Conservation (phyloP, 2,329 filamentous ascomycete species). For the Diplodia mutila region DNA sequence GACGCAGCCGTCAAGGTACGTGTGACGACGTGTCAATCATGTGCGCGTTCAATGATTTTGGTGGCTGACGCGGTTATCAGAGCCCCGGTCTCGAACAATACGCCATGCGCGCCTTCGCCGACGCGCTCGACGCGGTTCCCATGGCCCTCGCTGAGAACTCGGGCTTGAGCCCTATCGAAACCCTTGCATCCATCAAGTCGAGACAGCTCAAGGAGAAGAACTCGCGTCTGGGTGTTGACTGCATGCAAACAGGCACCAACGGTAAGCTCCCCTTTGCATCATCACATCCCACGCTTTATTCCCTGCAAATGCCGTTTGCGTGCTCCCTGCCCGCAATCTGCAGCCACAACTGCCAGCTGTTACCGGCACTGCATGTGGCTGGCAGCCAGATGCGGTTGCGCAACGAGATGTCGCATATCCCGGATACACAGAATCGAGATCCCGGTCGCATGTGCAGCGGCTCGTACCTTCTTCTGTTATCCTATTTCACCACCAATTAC, state of each 20-base stretch:
- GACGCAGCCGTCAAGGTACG: conserved; percentile 81
- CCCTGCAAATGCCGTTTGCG: conserved; percentile 18
- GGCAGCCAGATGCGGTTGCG: conserved; percentile 9
- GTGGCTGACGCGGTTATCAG: conserved; percentile 43
- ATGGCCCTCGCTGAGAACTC: conserved; percentile 98
- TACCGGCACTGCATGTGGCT: conserved; percentile 24
- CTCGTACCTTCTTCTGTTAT: conserved; percentile 24
- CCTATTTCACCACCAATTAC: conserved; percentile 17
- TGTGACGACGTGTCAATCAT: conserved; percentile 13
- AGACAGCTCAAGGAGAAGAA: conserved; percentile 89
- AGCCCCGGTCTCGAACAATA: conserved; percentile 98
- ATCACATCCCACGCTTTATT: conserved; percentile 14
- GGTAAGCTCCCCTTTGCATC: conserved; percentile 52
- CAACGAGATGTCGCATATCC: conserved; percentile 21
- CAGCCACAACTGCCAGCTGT: conserved; percentile 25
- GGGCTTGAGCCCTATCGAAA: conserved; percentile 93
- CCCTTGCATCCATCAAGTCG: conserved; percentile 91
- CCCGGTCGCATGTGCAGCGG: conserved; percentile 25
- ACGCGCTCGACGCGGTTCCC: conserved; percentile 89
- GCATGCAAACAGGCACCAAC: conserved; percentile 93
- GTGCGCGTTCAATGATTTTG: conserved; percentile 1
- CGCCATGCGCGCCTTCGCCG: conserved; percentile 96
- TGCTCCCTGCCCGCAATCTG: conserved; percentile 26
- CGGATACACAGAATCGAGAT: conserved; percentile 21
- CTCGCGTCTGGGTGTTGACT: conserved; percentile 86